Base-by-base conservation (phyloP, 192 early-diverging fungal species). In the Podila minutissima region DNA sequence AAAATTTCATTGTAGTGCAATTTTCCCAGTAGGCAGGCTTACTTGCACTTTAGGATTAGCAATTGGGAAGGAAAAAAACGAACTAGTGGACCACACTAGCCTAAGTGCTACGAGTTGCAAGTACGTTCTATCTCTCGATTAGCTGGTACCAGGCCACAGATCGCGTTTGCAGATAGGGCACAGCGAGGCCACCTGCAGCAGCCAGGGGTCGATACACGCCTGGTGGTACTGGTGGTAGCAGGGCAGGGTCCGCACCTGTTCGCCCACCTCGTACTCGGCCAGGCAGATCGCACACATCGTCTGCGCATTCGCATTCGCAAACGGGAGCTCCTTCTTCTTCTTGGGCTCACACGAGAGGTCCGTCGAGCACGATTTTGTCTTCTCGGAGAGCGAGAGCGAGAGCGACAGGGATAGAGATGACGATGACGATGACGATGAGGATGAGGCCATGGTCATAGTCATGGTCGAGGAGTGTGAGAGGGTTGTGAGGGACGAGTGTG, bases 101-200 rank as follows among this genome's bases (percentile, higher is more conserved):
- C 41, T 46, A 46, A 8, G 15, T 12, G 7, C 8, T 37, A 37
- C 6, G 9, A 10, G 9, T 9, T 9, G 0, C 35, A 10, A 5
- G 8, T 10, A 41, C 11, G 11, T 41, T 33, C 9, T 10, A 12
- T 41, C 32, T 71, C 17, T 55, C 19, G 4, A 5, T 11, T 24
- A n/a, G 37, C 51, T 24, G 38, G 74, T 8, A 48, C 29, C 12
- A 37, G 63, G 63, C 60, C 77, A 82, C 19, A 82, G 82, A 29
- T 85, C 83, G 24, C 85, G 82, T 33, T 85, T 79, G 75, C 88
- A 90, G 22, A 90, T 88, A 11, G 88, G 88, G 66, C 88, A 90
- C 26, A 83, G 73, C 57, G 86, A 83, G n/a, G 76, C 79, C 41
- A 82, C 75, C 74, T 88, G 78, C 3, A 85, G 69, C 51, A 88